These are phyloP conservation scores for Diaporthe caulivora DNA, from an alignment of 2,329 filamentous ascomycete genomes.

Conservation along the genomic window DNA sequence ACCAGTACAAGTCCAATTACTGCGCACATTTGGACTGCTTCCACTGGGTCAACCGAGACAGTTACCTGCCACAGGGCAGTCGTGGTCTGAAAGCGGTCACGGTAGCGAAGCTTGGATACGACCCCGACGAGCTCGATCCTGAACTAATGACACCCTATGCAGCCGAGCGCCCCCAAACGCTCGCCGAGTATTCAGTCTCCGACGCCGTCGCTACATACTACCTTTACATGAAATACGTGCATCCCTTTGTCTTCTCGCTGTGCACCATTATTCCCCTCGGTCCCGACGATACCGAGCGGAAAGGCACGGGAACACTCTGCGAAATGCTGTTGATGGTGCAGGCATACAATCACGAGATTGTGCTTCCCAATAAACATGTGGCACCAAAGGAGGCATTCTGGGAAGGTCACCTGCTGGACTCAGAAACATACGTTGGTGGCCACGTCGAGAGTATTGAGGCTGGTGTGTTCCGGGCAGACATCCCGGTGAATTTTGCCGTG, in stretches of 20 bases:
- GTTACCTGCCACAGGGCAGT: slow-evolving; percentile 96
- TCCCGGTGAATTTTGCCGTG: slow-evolving; percentile 93
- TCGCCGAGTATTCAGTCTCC: slow-evolving; percentile 98
- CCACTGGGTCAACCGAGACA: slow-evolving; percentile 98
- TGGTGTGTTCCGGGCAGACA: slow-evolving; percentile 95
- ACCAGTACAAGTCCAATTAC: slow-evolving; percentile 96
- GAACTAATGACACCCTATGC: slow-evolving; percentile 97
- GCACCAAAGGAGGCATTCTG: slow-evolving; percentile 93
- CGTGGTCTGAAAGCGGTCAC: slow-evolving; percentile 98
- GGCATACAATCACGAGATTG: slow-evolving; percentile 91
- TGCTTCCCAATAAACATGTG: slow-evolving; percentile 95
- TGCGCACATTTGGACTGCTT: slow-evolving; percentile 99
- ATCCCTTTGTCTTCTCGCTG: slow-evolving; percentile 98
- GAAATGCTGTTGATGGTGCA: slow-evolving; percentile 99
- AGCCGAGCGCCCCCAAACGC: slow-evolving; percentile 88
- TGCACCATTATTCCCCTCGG: slow-evolving; percentile 96
- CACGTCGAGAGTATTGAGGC: slow-evolving; percentile 99
- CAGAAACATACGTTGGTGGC: slow-evolving; percentile 97
- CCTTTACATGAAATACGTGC: slow-evolving; percentile 99
- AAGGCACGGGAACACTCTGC: slow-evolving; percentile 97
- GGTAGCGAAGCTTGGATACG: slow-evolving; percentile 96
- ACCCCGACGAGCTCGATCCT: slow-evolving; percentile 96
- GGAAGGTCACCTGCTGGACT: slow-evolving; percentile 95
- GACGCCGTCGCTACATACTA: slow-evolving; percentile 99
- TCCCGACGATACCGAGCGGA: slow-evolving; percentile 91